A percentile compares a stretch with the other conserved stretches of the same genome.
phyloP scores from a whole-genome alignment of 2,329 filamentous ascomycete genomes.

The Keithomyces neogunnii region DNA sequence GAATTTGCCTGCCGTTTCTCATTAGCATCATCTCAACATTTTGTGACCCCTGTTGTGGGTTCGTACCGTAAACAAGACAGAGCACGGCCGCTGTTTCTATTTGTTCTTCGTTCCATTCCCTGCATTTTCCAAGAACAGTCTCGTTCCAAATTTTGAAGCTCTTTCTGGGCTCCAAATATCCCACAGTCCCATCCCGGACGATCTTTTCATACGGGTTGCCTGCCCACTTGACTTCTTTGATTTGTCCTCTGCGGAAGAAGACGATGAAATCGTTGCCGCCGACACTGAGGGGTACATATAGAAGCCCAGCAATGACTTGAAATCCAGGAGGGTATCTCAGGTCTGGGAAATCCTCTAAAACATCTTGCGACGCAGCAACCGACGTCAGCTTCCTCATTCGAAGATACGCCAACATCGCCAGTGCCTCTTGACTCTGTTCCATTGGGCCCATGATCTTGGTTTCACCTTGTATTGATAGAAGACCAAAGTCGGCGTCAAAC shows the following conservation, averaged over 20 bases:
- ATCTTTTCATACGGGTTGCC: constrained; percentile 80
- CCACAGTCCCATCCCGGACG: constrained; percentile 61
- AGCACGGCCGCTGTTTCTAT: constrained; percentile 82
- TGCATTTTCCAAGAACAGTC: constrained; percentile 70
- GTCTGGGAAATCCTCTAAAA: constrained; percentile 71
- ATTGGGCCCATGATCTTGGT: constrained; percentile 75
- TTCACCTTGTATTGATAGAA: constrained; percentile 78
- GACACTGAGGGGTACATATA: constrained; percentile 73
- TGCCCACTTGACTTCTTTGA: constrained; percentile 74
- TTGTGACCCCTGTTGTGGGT: neutral
- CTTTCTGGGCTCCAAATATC: constrained; percentile 67
- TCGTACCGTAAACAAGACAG: constrained; percentile 74
- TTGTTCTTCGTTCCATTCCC: constrained; percentile 84
- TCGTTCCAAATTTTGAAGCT: constrained; percentile 79
- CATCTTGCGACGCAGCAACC: constrained; percentile 70
- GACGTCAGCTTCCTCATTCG: constrained; percentile 66
- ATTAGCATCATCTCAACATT: constrained; percentile 4
- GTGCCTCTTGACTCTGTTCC: constrained; percentile 70
- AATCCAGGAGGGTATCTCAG: constrained; percentile 74
- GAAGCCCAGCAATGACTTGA: constrained; percentile 63
- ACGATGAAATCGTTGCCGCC: constrained; percentile 80
- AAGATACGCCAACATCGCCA: constrained; percentile 79
- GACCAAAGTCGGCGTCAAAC: constrained; percentile 80
- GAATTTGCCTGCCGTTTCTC: constrained; percentile 47
- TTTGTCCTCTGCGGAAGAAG: constrained; percentile 74